Conservation (phyloP, 176 grass and related monocot species). For the Bothriochloa decipiens region DNA sequence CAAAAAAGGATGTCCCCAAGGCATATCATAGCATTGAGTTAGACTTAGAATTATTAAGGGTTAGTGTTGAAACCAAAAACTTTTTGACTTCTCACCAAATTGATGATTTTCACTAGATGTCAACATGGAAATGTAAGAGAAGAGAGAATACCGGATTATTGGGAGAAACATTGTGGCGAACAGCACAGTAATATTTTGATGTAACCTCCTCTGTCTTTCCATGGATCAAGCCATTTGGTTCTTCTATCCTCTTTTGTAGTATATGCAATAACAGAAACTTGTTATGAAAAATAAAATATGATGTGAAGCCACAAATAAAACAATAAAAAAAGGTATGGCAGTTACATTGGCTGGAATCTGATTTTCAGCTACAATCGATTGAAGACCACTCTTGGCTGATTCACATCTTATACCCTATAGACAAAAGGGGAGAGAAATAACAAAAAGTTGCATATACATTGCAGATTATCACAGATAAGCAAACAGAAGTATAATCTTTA, state of each 20-base stretch:
- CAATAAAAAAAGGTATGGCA: not conserved
- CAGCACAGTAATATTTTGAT: not conserved
- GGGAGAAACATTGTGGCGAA: not conserved
- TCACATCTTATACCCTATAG: conserved; percentile 27
- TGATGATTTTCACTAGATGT: not conserved
- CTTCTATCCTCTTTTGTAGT: not conserved
- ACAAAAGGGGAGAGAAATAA: not conserved
- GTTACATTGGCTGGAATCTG: conserved; percentile 8
- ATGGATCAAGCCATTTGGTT: not conserved
- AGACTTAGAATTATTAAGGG: not conserved
- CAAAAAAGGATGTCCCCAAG: not conserved
- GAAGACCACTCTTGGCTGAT: conserved; percentile 22
- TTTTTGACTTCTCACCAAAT: not conserved
- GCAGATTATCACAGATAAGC: not conserved
- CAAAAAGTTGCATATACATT: not conserved
- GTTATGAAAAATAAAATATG: not conserved
- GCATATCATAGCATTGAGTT: not conserved
- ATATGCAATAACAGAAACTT: not conserved
- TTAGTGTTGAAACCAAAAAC: not conserved
- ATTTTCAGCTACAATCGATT: conserved; percentile 30
- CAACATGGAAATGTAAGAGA: not conserved
- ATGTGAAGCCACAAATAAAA: not conserved
- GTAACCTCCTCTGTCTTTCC: conserved; percentile 1
- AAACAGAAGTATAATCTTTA: not conserved
- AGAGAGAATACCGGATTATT: not conserved